Evolutionary conservation across 2,329 filamentous ascomycete species (phyloP).

Genomic region (Juglanconis sp.): DNA sequence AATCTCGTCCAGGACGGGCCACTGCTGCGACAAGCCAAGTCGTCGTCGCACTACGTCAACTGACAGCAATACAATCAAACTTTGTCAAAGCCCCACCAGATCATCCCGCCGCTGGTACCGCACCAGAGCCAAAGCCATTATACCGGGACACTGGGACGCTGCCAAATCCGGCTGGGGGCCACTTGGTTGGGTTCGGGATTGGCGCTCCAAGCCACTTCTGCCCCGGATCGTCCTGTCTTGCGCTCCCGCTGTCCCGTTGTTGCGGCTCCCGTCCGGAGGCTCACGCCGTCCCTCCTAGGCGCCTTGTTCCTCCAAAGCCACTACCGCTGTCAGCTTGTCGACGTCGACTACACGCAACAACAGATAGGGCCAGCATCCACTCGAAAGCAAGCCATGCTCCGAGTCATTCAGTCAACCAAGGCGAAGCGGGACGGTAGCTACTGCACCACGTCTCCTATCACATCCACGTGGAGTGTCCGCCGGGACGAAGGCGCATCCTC

Average conservation of each 20-base stretch:
- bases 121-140: slow-evolving; percentile 2
- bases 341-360: neutral
- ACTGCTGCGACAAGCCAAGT: neutral
- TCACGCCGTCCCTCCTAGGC: neutral
- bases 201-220: neutral
- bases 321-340: slow-evolving; percentile 5
- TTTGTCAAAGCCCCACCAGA: neutral
- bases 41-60: neutral
- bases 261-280: neutral
- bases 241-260: neutral
- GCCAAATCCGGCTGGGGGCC: neutral
- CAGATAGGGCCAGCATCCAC: neutral
- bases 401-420: neutral
- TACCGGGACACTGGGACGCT: neutral
- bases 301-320: neutral
- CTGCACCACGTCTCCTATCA: neutral
- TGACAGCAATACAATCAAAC: neutral
- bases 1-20: neutral
- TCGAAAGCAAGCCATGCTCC: neutral
- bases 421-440: neutral
- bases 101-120: slow-evolving; percentile 2
- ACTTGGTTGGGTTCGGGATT: neutral
- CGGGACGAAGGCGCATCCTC: no score
- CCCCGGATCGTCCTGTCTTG: neutral
- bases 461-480: neutral